Evolutionary conservation across 176 grass and related monocot species (phyloP), one percentile per base, ranked within the genome.

Genomic region (Cocos nucifera): DNA sequence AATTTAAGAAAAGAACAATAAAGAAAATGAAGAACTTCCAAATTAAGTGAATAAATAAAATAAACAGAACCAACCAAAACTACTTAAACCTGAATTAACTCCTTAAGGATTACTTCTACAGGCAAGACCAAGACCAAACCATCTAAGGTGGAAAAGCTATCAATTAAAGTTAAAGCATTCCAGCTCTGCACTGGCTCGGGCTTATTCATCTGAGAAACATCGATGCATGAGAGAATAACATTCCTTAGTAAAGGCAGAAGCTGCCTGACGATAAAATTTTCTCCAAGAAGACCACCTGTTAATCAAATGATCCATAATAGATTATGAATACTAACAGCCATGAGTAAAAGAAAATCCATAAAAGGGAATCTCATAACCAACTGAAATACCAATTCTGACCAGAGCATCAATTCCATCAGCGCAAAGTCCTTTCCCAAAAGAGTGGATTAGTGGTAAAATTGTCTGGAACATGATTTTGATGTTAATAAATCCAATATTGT

Each of bases 381-480:
- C 48, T 69, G 28, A 56, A 67, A 61, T 96, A 96, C 92, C 92
- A 65, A 96, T 96, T 80, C 92, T 86, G 75, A 96, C 80, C 75
- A 96, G 66, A 51, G 92, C 81, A 67, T 87, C 80, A 21, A 82
- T 96, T 69, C 92, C 92, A 75, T 96, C 92, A 53, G 75, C 69
- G 69, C 60, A 90, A 57, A 96, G 76, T 56, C 86, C 92, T 82
- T 96, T 96, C 62, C 92, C 92, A 9, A 96, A 96, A 67, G 61
- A 87, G 58, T 90, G 75, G 73, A 96, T 63, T 76, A 96, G 58
- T 27, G 86, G 86, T 67, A 96, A 72, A 82, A 96, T 24, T 53
- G 86, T 90, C 86, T 90, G 83, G 15, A 87, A 23, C 73, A 62
- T 70, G 74, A 62, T 75, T 61, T 60, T 78, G 16, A 61, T 21